Base-by-base conservation (phyloP, 208 protist species). In the Trypanosoma lewisi region DNA sequence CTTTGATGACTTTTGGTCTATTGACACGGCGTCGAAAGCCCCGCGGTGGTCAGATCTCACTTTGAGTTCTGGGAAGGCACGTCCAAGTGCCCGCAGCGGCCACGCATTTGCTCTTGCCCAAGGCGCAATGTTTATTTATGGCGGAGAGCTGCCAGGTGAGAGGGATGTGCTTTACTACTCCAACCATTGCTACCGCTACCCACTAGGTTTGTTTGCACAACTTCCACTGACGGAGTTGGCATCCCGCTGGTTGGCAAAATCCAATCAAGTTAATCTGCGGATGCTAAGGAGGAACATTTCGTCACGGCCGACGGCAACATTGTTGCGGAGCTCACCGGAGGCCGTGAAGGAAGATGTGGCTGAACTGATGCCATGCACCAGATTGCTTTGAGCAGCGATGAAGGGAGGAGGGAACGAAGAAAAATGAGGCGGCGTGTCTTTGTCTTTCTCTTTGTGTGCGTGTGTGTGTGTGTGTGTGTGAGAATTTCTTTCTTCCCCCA, bases 1-100 rank as follows among this genome's bases (percentile, higher is more conserved):
- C 77, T 95, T 79, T 65, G 68, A 79, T 49, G 84, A 93, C 65
- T 80, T 88, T 30, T 95, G 89, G 86, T 56, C 36, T 42, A 61
- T 92, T 12, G 70, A 87, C 58, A 63, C 78, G 11, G 33, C 2
- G 0, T 4, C 30, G 6, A 14, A 48, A 6, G 7, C 42, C 4
- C 39, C 66, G 28, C 67, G 42, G 6, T 67, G 68, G 57, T 12
- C 52, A 12, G 73, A 67, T 51, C 23, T 63, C 19, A 70, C 61
- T 0, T 54, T 67, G 51, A 59, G 23, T 12, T 64, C 60, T n/a
- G 55, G 66, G 16, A 63, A 50, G 57, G 59, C 51, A 7, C 55
- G 63, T 2, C 85, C 84, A 17, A 78, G 65, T 14, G 68, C 82
- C 0, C 80, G 89, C 58, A 95, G 80, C 48, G 89, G 89, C 30